Percentiles rank a stretch among this genome's conserved stretches.
Conservation (phyloP, 345 rosid genomes). For the Populus alba region DNA sequence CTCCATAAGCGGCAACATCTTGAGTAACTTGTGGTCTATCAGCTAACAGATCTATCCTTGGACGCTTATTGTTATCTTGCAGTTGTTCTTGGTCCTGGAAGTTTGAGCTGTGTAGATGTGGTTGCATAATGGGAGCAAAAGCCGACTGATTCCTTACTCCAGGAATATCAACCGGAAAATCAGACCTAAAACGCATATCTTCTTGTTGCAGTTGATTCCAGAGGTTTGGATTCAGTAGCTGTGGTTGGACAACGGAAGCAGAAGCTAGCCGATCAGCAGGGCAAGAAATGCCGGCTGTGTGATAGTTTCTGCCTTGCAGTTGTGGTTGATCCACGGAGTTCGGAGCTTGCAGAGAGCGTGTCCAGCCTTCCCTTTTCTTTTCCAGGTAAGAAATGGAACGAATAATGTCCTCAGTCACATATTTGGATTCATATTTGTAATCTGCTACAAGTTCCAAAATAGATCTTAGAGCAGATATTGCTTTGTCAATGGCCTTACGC, state of each 20-base stretch:
- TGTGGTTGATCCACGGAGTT: background rate
- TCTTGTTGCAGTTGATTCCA: background rate
- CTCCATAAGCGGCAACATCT: background rate
- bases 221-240: background rate
- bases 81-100: background rate
- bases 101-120: background rate
- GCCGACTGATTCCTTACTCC: too few relatives aligned
- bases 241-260: background rate
- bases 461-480: constrained; percentile 15
- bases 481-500: constrained; percentile 15
- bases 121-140: background rate
- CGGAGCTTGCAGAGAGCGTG: background rate
- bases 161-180: too few relatives aligned
- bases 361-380: constrained; percentile 13
- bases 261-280: background rate
- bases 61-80: constrained; percentile 18
- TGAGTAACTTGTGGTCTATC: background rate
- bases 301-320: background rate
- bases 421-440: constrained; percentile 22
- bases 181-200: background rate
- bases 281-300: background rate
- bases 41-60: background rate
- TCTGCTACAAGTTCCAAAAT: constrained; percentile 22
- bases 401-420: background rate
- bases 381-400: constrained; percentile 13